Evolutionary conservation across 2,329 filamentous ascomycete genomes (phyloP), one percentile per base, ranked within the genome.

Genomic region (Fusarium sublunatum): DNA sequence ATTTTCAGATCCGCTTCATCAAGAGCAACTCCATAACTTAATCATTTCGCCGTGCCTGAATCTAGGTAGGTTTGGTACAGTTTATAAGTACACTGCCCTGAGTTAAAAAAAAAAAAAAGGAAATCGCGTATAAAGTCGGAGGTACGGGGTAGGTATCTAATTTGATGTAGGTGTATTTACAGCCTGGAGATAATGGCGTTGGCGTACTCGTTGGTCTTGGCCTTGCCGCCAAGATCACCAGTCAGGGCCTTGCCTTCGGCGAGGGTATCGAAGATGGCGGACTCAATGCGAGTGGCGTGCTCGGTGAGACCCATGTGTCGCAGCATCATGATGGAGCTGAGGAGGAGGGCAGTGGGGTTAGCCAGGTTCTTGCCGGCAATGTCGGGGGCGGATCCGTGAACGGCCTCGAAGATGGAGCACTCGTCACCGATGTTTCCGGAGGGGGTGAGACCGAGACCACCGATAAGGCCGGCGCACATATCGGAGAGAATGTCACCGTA

Each of bases 401-500:
- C 95, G 73, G 95, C 95, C 85, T 99, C 95, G 84, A 99, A 99
- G 84, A 98, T 97, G 78, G 92, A 97, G 90, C 93, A 98, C 85
- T 97, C 91, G 81, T 97, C 93, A 80, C 93, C 95, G 76, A 97
- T 98, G 88, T 99, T 99, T 75, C 94, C 95, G 35, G 94, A 98
- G 68, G 95, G 95, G 35, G 95, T 97, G 48, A 99, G 88, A 78
- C 95, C 95, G 67, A 99, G 91, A 81, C 95, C 95, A 78, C 95
- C 95, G 74, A 99, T 98, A 71, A 99, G 86, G 83, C 95, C 95
- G 74, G 95, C 95, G 84, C 95, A 98, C 92, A 98, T 97, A 80
- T 99, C 95, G 75, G 94, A 98, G 69, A 99, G 88, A 86, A 99
- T 99, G 82, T 98, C 95, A 80, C 95, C 95, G 85, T 98, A 99